These are phyloP conservation scores for Podila horticola DNA, from an alignment of 192 early-diverging fungal genomes.

Conservation along the genomic window DNA sequence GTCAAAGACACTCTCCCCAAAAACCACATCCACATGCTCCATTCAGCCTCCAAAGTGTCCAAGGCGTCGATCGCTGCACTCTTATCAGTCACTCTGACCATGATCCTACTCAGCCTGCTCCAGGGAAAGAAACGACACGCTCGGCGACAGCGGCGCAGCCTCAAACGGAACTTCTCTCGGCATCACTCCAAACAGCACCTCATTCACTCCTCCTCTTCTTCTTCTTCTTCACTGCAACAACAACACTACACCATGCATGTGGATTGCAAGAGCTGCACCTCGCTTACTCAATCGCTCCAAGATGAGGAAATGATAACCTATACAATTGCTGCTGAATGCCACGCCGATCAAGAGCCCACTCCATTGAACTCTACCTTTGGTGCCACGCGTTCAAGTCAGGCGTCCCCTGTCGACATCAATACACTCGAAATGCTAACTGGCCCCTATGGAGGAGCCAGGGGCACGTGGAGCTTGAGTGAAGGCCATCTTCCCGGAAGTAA, in stretches of 20 bases:
- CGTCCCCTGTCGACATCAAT: conserved; percentile 12
- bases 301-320: background rate
- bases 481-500: conserved; percentile 18
- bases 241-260: background rate
- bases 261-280: conserved; percentile 6
- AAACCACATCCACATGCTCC: background rate
- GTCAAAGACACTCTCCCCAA: background rate
- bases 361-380: background rate
- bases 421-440: background rate
- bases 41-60: conserved; percentile 16
- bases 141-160: conserved; percentile 11
- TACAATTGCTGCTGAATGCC: background rate
- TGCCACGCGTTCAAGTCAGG: conserved; percentile 6
- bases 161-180: conserved; percentile 4
- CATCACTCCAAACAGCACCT: conserved; percentile 3
- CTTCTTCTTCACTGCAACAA: conserved; percentile 1
- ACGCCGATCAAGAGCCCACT: background rate
- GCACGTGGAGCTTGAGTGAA: conserved; percentile 31
- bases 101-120: conserved; percentile 47
- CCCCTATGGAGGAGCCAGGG: background rate
- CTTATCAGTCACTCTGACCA: conserved; percentile 39
- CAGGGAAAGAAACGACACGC: conserved; percentile 30
- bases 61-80: conserved; percentile 36
- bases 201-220: conserved; percentile 13
- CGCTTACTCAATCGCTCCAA: conserved; percentile 15